A percentile compares a stretch with the other conserved stretches of the same genome.
Conservation (phyloP, 2,329 filamentous ascomycete species). For the Talaromyces sp. region DNA sequence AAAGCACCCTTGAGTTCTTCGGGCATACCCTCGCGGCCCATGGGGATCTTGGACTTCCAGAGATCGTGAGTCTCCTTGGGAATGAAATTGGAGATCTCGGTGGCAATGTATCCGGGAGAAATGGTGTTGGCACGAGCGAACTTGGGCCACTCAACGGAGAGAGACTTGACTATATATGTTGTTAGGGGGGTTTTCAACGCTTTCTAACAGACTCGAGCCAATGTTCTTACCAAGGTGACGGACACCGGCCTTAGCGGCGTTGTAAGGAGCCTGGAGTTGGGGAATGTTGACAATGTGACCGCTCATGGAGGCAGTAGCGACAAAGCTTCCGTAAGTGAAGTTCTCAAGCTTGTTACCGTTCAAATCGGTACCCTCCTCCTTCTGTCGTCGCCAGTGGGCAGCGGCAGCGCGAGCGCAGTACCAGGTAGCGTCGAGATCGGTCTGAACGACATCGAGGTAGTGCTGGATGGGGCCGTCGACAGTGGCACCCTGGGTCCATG, state of each 20-base stretch:
- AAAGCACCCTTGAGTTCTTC: conserved; percentile 76
- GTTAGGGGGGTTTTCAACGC: conserved; percentile 19
- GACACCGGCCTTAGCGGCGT: conserved; percentile 66
- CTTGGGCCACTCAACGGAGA: conserved; percentile 74
- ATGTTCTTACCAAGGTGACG: conserved; percentile 47
- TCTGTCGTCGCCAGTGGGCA: conserved; percentile 67
- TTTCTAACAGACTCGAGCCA: conserved; percentile 47
- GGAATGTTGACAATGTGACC: conserved; percentile 76
- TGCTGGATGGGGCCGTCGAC: conserved; percentile 64
- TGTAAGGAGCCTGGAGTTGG: conserved; percentile 72
- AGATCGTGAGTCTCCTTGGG: conserved; percentile 65
- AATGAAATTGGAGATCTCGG: conserved; percentile 68
- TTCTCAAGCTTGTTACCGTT: conserved; percentile 62
- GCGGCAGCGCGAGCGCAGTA: conserved; percentile 73
- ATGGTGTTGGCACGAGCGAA: conserved; percentile 72
- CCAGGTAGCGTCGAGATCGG: conserved; percentile 74
- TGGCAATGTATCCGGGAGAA: conserved; percentile 73
- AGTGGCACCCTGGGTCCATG: conserved; percentile 68
- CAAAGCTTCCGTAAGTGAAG: conserved; percentile 67
- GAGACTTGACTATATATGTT: conserved; percentile 56
- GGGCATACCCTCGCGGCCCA: conserved; percentile 70
- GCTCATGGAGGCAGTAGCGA: conserved; percentile 76
- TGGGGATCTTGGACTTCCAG: conserved; percentile 76
- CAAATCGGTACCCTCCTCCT: conserved; percentile 62
- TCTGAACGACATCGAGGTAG: conserved; percentile 66